Evolutionary conservation across 768 basidiomycete species (phyloP).

Genomic region (Lentinula aciculospora): DNA sequence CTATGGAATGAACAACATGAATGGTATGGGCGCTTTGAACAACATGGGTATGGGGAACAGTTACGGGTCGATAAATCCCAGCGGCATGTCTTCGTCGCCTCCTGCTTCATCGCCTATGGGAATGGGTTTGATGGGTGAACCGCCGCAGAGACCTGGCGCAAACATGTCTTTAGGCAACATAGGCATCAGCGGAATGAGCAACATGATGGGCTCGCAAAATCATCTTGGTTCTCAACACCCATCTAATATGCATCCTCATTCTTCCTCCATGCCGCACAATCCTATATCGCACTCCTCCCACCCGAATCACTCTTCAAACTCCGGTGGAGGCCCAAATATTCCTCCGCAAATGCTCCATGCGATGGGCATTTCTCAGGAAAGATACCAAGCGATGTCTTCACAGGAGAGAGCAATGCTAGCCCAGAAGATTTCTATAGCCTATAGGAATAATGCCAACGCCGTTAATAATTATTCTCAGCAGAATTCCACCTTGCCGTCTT

Average conservation of each 20-base stretch:
- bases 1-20: conserved; percentile 7
- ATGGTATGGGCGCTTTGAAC: conserved; percentile 4
- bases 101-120: background rate
- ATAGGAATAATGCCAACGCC: background rate
- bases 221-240: background rate
- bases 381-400: background rate
- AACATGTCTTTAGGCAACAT: background rate
- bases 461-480: conserved; percentile 4
- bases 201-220: conserved; percentile 1
- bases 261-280: conserved; percentile 1
- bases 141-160: background rate
- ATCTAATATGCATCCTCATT: background rate
- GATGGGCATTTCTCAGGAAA: background rate
- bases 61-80: conserved; percentile 1
- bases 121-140: background rate
- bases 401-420: background rate
- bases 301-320: background rate
- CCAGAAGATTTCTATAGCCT: background rate
- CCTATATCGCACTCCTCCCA: background rate
- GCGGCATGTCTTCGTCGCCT: background rate
- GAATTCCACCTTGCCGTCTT: background rate
- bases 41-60: conserved; percentile 4
- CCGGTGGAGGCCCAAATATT: background rate
- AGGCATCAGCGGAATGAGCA: background rate
- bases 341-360: background rate